Percentiles rank a stretch among this genome's conserved stretches.
phyloP scores from a whole-genome alignment of 2,329 filamentous ascomycete species.

The Lomentospora prolificans region DNA sequence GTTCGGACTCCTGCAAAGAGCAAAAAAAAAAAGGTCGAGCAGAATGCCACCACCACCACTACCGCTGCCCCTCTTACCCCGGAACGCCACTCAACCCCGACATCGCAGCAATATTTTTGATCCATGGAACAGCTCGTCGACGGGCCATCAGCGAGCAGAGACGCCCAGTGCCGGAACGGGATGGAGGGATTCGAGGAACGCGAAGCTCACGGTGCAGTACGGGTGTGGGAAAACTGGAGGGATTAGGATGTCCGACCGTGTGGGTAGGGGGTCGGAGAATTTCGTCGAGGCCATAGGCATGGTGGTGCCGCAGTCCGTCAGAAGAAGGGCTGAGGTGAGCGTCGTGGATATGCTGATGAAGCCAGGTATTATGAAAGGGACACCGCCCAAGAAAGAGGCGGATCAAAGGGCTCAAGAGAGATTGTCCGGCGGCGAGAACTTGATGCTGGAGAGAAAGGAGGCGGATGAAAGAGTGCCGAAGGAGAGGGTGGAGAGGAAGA shows the following conservation, averaged over 20 bases:
- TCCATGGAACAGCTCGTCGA: slow-evolving; percentile 63
- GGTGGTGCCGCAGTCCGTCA: slow-evolving; percentile 32
- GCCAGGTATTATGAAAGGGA: slow-evolving; percentile 32
- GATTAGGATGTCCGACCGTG: slow-evolving; percentile 51
- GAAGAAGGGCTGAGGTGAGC: slow-evolving; percentile 28
- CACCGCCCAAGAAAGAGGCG: slow-evolving; percentile 12
- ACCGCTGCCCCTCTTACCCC: slow-evolving; percentile 31
- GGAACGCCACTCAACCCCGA: slow-evolving; percentile 17
- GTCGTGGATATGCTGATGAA: slow-evolving; percentile 45
- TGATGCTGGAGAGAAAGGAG: slow-evolving; percentile 22
- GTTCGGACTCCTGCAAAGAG: neutral
- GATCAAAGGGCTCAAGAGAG: neutral
- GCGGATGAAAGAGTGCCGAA: slow-evolving; percentile 33
- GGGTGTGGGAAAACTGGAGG: slow-evolving; percentile 45
- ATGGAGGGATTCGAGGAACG: slow-evolving; percentile 62
- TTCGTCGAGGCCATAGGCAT: slow-evolving; percentile 35
- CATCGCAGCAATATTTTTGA: slow-evolving; percentile 37
- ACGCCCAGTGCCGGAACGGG: slow-evolving; percentile 38
- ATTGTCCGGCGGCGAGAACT: slow-evolving; percentile 17
- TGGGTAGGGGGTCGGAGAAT: slow-evolving; percentile 52
- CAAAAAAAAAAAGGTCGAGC: neutral
- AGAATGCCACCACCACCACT: slow-evolving; percentile 10
- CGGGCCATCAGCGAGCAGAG: slow-evolving; percentile 71
- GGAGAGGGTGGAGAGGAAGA: slow-evolving; percentile 27
- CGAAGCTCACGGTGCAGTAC: slow-evolving; percentile 65